A percentile compares a stretch with the other conserved stretches of the same genome.
Conservation (phyloP, 331 rosid genomes). For the Saraca asoca region DNA sequence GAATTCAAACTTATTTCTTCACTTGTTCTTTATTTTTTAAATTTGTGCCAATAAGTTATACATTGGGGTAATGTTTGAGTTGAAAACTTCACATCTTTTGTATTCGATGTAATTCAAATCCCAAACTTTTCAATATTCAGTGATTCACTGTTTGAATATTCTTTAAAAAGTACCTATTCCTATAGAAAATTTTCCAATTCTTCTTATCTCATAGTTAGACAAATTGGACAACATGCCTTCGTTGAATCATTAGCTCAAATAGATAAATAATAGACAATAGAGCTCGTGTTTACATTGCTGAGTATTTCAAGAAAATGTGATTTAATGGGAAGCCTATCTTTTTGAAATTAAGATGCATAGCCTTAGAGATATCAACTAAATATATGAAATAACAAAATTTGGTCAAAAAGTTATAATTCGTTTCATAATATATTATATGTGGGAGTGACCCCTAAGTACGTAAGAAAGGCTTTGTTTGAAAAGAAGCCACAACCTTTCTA, state of each 20-base stretch:
- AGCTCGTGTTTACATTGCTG: not conserved
- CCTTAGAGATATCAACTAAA: not conserved
- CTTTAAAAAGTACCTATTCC: no score
- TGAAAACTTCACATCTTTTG: no score
- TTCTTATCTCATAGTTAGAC: no score
- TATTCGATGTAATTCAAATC: no score
- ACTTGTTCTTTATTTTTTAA: no score
- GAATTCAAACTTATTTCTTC: no score
- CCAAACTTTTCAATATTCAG: no score
- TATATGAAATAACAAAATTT: not conserved
- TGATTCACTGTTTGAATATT: no score
- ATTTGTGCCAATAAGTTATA: no score
- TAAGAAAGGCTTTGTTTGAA: conserved; percentile 37
- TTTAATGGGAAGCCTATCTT: not conserved
- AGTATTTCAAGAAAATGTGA: not conserved
- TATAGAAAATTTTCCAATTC: no score
- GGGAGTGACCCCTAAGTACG: conserved; percentile 2
- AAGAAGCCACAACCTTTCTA: conserved; percentile 25
- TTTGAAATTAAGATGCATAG: not conserved
- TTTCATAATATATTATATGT: conserved; percentile 18
- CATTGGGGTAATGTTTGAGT: no score
- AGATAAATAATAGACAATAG: not conserved
- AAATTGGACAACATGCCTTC: no score
- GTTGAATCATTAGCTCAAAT: not conserved
- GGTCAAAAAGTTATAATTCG: conserved; percentile 50